Percentiles rank a stretch among this genome's conserved stretches.
phyloP scores from a whole-genome alignment of 2,329 filamentous ascomycete genomes.

The Xylariaceae sp. region DNA sequence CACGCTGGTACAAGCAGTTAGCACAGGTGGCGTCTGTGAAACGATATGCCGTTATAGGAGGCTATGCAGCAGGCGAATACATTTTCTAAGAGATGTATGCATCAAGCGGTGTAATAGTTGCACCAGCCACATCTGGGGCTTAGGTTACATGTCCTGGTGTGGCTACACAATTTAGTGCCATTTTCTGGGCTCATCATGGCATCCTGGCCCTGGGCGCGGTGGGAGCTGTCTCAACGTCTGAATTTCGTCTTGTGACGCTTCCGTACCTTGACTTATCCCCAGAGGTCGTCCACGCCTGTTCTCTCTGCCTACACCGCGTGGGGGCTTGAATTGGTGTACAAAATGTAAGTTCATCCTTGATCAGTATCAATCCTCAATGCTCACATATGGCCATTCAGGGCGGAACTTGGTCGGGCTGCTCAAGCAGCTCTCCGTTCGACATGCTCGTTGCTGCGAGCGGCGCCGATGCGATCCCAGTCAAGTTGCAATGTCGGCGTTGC shows the following conservation, averaged over 20 bases:
- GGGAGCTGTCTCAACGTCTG: constrained; percentile 3
- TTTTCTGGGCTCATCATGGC: neutral
- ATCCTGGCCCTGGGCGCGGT: neutral
- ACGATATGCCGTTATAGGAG: too few relatives aligned
- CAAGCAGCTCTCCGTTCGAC: constrained; percentile 25
- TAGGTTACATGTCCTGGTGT: too few relatives aligned
- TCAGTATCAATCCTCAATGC: neutral
- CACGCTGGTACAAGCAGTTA: neutral
- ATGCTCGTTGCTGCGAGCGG: constrained; percentile 20
- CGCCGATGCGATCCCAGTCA: constrained; percentile 20
- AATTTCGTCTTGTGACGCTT: neutral
- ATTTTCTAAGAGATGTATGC: too few relatives aligned
- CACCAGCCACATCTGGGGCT: neutral
- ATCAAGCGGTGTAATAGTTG: too few relatives aligned
- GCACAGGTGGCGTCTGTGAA: neutral
- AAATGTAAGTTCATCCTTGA: constrained; percentile 17
- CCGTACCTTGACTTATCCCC: neutral
- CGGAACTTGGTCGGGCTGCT: constrained; percentile 26
- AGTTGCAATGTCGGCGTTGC: constrained; percentile 6
- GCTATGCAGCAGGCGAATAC: neutral
- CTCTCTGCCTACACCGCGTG: neutral
- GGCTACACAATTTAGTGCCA: neutral
- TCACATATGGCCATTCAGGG: constrained; percentile 18
- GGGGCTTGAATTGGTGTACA: constrained; percentile 2
- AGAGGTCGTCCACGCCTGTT: neutral